Base-by-base conservation (phyloP, 768 basidiomycete genomes). In the Artomyces pyxidatus region DNA sequence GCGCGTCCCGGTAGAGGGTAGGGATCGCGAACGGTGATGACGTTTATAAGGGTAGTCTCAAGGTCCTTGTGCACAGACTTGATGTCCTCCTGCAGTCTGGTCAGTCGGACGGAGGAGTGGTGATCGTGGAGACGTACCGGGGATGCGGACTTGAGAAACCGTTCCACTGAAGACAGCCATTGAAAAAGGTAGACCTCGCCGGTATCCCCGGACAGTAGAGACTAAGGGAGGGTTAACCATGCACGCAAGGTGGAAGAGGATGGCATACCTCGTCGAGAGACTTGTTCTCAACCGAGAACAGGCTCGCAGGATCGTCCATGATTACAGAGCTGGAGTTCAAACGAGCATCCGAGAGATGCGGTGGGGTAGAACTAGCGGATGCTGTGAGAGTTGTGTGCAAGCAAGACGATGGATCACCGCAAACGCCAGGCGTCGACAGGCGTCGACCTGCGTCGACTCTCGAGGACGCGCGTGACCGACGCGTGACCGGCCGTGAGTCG, bases 1-100 rank as follows among this genome's bases (percentile, higher is more conserved):
- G 90, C 89, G 9, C 93, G 83, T 38, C 95, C 95, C 1, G 95
- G 94, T 25, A 75, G 65, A n/a, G 93, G 89, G 57, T 82, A 85
- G 10, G 73, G 74, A 6, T 80, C 71, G 0, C 78, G 69, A 2
- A 80, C 79, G 14, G 79, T 71, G 17, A 91, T 68, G 42, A 91
- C 69, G 58, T 85, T 85, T 53, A 89, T 66, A 35, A 93, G 66
- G 0, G 72, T 70, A 6, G 73, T 69, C 58, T 89, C 86, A 5
- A 92, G 61, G 11, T 70, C 70, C 0, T 73, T 50, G 61, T 93
- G 90, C 3, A 69, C 64, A 1, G 74, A 59, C 62, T 88, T 90
- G 40, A 93, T 61, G 19, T 77, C 73, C 48, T 78, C 76, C 91
- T 94, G 55, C 2, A 32, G 16, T 38, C 41, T 14, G 38, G 27